Conservation (phyloP, 306 rosid genomes). For the Morella rubra region DNA sequence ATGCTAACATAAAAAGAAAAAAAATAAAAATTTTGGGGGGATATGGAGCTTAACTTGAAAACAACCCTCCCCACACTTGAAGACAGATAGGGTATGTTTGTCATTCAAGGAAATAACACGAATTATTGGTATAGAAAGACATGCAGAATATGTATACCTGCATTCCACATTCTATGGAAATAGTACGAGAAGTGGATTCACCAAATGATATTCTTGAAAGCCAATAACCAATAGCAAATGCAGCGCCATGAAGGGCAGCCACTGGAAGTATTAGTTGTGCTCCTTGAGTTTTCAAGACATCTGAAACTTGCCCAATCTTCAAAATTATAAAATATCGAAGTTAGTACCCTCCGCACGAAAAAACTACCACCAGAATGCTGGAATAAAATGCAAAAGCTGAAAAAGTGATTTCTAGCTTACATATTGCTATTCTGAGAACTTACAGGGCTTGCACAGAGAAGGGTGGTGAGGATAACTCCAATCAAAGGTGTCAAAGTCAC, state of each 20-base stretch:
- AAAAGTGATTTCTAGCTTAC: background rate
- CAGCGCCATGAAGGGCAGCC: conserved; percentile 76
- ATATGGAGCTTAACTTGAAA: too few species aligned
- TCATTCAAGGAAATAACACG: background rate
- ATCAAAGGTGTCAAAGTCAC: conserved; percentile 66
- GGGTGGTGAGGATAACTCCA: conserved; percentile 90
- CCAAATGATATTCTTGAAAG: conserved; percentile 78
- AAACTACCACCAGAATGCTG: conserved; percentile 1
- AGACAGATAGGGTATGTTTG: too few species aligned
- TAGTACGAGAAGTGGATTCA: conserved; percentile 96
- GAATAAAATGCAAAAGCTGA: conserved; percentile 24
- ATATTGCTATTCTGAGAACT: conserved; percentile 28
- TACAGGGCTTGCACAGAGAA: conserved; percentile 95
- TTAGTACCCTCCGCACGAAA: conserved; percentile 20
- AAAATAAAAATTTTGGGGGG: too few species aligned
- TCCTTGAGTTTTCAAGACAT: conserved; percentile 84
- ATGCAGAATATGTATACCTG: conserved; percentile 52
- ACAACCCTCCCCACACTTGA: too few species aligned
- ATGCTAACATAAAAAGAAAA: too few species aligned
- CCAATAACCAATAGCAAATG: conserved; percentile 88
- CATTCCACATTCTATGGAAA: conserved; percentile 97
- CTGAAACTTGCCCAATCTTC: conserved; percentile 91
- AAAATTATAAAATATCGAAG: conserved; percentile 26
- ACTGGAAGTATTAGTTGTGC: conserved; percentile 80
- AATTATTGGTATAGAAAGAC: background rate